These are phyloP conservation scores for Trichocladium uniseriatum DNA, from an alignment of 495 filamentous ascomycete species.

Conservation along the genomic window DNA sequence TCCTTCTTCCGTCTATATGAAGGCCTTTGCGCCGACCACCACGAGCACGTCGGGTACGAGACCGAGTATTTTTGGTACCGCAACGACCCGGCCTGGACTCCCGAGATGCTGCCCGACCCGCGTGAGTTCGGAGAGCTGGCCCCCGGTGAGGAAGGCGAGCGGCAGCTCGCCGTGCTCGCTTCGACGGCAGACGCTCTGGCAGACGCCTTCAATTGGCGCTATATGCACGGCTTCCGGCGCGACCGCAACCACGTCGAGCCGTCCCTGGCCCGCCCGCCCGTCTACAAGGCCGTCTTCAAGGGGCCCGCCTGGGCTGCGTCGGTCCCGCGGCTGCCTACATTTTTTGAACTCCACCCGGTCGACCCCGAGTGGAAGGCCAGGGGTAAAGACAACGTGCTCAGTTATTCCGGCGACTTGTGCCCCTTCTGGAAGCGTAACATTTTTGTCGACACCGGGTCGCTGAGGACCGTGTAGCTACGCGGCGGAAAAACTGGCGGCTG, in stretches of 20 bases:
- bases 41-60: constrained; percentile 2
- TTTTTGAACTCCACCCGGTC: constrained; percentile 1
- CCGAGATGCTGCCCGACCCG: constrained; percentile 3
- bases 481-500: not conserved
- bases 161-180: constrained; percentile 3
- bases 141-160: constrained; percentile 1
- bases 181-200: not conserved
- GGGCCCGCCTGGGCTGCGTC: constrained; percentile 3
- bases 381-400: not conserved
- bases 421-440: constrained; percentile 4
- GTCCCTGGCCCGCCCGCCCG: not conserved
- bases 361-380: not conserved
- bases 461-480: constrained; percentile 1
- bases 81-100: constrained; percentile 1
- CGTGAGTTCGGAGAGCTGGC: constrained; percentile 2
- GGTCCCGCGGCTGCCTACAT: constrained; percentile 1
- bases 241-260: constrained; percentile 1
- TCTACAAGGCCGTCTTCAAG: not conserved
- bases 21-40: not conserved
- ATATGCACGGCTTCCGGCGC: constrained; percentile 1
- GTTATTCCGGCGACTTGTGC: constrained; percentile 3
- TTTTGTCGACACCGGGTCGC: not conserved
- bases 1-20: constrained; percentile 4
- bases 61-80: constrained; percentile 4
- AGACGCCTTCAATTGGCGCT: constrained; percentile 5